phyloP scores from a whole-genome alignment of 2,329 filamentous ascomycete species.

The Grosmannia huntii region DNA sequence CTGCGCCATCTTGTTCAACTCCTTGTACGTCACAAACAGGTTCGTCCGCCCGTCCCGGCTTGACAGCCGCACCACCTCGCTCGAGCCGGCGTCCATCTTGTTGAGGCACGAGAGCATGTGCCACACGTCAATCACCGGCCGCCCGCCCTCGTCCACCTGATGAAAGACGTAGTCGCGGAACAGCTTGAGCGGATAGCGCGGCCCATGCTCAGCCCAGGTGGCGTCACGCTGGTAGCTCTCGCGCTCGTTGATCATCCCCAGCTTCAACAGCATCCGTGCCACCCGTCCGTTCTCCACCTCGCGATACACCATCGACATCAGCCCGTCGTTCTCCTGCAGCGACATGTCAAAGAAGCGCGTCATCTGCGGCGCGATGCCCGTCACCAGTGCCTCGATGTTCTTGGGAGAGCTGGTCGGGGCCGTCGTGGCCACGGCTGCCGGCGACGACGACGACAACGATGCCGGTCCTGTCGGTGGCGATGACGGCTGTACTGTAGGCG shows the following conservation, averaged over 20 bases:
- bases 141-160: conserved; percentile 75
- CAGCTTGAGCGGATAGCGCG: conserved; percentile 83
- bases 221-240: conserved; percentile 50
- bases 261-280: conserved; percentile 66
- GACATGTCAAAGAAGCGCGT: conserved; percentile 63
- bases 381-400: conserved; percentile 66
- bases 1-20: conserved; percentile 57
- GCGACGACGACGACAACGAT: too few relatives aligned
- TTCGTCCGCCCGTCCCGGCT: conserved; percentile 84
- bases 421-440: neutral
- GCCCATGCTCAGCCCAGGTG: conserved; percentile 83
- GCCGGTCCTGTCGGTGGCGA: too few relatives aligned
- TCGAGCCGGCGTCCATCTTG: conserved; percentile 80
- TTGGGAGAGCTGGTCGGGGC: conserved; percentile 35
- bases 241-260: conserved; percentile 80
- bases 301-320: conserved; percentile 56
- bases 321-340: conserved; percentile 66
- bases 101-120: conserved; percentile 81
- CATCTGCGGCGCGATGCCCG: conserved; percentile 65
- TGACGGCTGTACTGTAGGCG: conserved; percentile 16
- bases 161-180: conserved; percentile 98
- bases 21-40: conserved; percentile 81
- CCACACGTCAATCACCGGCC: conserved; percentile 72
- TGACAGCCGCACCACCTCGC: conserved; percentile 74
- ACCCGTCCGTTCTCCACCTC: conserved; percentile 86